A percentile compares a stretch with the other conserved stretches of the same genome.
Evolutionary conservation across 148 eudicot species (phyloP).

Genomic region (Suaeda aralocaspica): DNA sequence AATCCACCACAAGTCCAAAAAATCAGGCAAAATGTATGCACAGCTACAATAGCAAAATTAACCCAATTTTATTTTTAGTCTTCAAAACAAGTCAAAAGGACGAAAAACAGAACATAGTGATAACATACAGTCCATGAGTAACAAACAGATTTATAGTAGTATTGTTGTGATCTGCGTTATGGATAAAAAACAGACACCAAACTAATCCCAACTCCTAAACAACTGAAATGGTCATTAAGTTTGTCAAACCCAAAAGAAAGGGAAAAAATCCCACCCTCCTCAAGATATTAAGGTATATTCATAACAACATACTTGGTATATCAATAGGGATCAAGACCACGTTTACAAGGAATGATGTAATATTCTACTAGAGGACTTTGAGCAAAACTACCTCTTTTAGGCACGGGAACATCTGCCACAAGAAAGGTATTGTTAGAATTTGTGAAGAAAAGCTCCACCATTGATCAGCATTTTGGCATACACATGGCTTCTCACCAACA

Average conservation of each 20-base stretch:
- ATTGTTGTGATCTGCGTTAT: neutral
- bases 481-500: conserved; percentile 64
- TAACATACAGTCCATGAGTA: neutral
- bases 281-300: neutral
- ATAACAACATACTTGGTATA: neutral
- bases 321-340: neutral
- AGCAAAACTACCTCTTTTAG: conserved; percentile 60
- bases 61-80: no score
- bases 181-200: neutral
- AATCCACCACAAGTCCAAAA: neutral
- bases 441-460: conserved; percentile 72
- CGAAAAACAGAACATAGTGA: no score
- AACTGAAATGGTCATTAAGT: neutral
- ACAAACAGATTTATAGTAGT: neutral
- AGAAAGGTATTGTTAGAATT: conserved; percentile 77
- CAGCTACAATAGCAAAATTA: neutral
- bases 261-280: neutral
- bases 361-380: neutral
- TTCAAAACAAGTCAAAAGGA: no score
- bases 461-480: conserved; percentile 57
- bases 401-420: conserved; percentile 66
- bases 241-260: neutral
- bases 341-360: neutral
- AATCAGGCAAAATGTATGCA: neutral
- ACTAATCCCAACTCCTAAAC: neutral